phyloP scores from a whole-genome alignment of 1,284 basidiomycete genomes.

The Hemileia vastatrix region DNA sequence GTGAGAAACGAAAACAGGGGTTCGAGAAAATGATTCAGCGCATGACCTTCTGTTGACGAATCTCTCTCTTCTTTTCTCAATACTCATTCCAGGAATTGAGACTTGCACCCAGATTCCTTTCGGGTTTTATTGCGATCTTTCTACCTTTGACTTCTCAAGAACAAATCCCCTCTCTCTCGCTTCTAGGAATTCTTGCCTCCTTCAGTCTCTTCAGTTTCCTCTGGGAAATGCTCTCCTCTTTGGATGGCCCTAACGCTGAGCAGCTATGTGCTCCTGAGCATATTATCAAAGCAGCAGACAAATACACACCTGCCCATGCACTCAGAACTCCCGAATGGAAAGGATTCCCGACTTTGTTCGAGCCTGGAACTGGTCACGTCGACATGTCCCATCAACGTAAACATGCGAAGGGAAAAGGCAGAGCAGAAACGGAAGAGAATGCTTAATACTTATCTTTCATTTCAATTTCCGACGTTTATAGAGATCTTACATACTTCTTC shows the following conservation, averaged over 20 bases:
- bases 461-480: too few species aligned
- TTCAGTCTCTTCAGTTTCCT: too few species aligned
- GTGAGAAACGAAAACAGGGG: background rate
- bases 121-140: too few species aligned
- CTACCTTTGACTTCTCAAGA: too few species aligned
- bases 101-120: too few species aligned
- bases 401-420: conserved; percentile 1
- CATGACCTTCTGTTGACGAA: too few species aligned
- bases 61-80: too few species aligned
- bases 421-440: background rate
- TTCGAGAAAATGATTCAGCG: conserved; percentile 2
- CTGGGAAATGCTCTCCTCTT: too few species aligned
- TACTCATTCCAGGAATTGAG: too few species aligned
- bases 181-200: too few species aligned
- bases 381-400: conserved; percentile 29
- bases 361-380: conserved; percentile 30
- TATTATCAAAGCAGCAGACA: background rate
- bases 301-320: background rate
- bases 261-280: conserved; percentile 24
- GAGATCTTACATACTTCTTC: background rate
- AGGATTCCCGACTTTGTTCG: conserved; percentile 29
- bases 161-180: too few species aligned
- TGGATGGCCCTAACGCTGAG: conserved; percentile 34
- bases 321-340: conserved; percentile 21
- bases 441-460: too few species aligned